Evolutionary conservation across 1,139 yeast species (phyloP), one percentile per base, ranked within the genome.

Genomic region (Sugiyamaella novakii): DNA sequence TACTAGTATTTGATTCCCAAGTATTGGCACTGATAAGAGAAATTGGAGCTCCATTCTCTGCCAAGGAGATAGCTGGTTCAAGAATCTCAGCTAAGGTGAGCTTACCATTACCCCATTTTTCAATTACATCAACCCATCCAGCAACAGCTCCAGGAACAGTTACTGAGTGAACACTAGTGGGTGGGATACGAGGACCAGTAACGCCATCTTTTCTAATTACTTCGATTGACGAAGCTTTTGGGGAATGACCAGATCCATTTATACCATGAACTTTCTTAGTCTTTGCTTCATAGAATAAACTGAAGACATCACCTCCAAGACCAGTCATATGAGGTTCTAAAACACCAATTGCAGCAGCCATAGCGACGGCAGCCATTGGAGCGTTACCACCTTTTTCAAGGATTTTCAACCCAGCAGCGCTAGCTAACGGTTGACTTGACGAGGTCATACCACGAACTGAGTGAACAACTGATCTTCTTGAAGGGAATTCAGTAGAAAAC

Each of bases 271-370:
- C 86, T 50, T 72, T 69, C 49, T 75, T 73, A 19, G 76, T 71
- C 29, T 67, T 59, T 30, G 75, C 74, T 38, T 79, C 75, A 65
- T 82, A 83, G 62, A 73, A 82, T 43, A 86, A 68, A 1, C 83
- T 79, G 70, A 85, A 87, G 53, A 87, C 83, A 63, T 87, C 95
- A 27, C 95, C 95, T 2, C 95, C 95, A 49, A 86, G 76, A 11
- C 94, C 94, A 0, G 92, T 86, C 54, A 87, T 82, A 27, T 79
- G 77, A 0, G 95, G 94, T 61, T 87, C 95, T 2, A 83, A 70
- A 10, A 86, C 79, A 54, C 84, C 78, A 37, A 87, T 71, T 5
- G 83, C 87, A 3, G 95, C 92, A 5, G 89, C 80, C 25, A 83
- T 80, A 0, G 92, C 95, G 28, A 87, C 84, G 7, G 87, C 84